phyloP scores from a whole-genome alignment of 2,329 filamentous ascomycete genomes.

The Epichloe scottii region DNA sequence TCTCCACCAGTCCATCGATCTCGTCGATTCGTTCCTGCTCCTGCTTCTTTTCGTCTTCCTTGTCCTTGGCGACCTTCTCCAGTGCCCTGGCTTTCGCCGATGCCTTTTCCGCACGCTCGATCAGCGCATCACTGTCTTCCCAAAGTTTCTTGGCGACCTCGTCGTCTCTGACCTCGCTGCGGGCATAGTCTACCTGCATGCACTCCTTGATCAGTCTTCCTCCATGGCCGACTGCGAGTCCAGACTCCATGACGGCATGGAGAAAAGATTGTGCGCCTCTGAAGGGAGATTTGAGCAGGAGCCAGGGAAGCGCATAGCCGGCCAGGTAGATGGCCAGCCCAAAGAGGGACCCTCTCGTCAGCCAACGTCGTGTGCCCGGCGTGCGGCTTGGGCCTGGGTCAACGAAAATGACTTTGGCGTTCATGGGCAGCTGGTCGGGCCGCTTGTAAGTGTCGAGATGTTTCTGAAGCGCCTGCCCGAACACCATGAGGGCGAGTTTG shows the following conservation, averaged over 20 bases:
- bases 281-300: constrained; percentile 72
- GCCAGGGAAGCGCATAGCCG: constrained; percentile 72
- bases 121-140: constrained; percentile 75
- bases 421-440: constrained; percentile 72
- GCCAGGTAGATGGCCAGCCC: constrained; percentile 66
- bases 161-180: constrained; percentile 67
- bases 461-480: constrained; percentile 84
- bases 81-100: constrained; percentile 44
- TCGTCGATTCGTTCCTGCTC: constrained; percentile 21
- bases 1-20: constrained; percentile 25
- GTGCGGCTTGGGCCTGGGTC: constrained; percentile 81
- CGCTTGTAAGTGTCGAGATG: constrained; percentile 75
- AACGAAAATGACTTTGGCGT: constrained; percentile 70
- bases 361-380: constrained; percentile 75
- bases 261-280: constrained; percentile 81
- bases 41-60: constrained; percentile 20
- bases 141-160: constrained; percentile 72
- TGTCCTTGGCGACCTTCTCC: constrained; percentile 26
- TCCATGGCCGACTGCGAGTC: constrained; percentile 50
- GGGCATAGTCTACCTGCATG: constrained; percentile 56
- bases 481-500: constrained; percentile 75
- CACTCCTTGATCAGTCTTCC: constrained; percentile 83
- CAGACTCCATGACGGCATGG: constrained; percentile 71
- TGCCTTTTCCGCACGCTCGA: constrained; percentile 71
- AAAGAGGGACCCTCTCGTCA: constrained; percentile 72